Evolutionary conservation across 768 basidiomycete species (phyloP).

Genomic region (Pulveroboletus sp.): DNA sequence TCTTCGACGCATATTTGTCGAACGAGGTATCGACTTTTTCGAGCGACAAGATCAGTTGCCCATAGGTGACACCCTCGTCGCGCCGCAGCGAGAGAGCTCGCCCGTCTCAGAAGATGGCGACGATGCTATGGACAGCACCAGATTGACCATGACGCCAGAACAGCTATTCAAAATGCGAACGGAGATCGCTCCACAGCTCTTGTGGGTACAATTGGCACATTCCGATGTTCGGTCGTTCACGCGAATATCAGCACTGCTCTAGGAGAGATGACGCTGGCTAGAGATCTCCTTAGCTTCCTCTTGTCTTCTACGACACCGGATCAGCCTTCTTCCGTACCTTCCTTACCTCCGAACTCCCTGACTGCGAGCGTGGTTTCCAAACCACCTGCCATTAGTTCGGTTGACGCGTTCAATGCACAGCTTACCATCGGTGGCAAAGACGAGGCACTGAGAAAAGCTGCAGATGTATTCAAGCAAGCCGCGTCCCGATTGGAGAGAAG

Average conservation of each 20-base stretch:
- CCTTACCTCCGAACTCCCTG: conserved; percentile 37
- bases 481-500: conserved; percentile 66
- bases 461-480: conserved; percentile 64
- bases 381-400: conserved; percentile 58
- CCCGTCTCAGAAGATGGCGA: conserved; percentile 27
- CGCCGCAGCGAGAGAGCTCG: conserved; percentile 25
- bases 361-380: conserved; percentile 65
- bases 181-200: conserved; percentile 67
- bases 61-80: conserved; percentile 18
- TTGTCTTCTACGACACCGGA: conserved; percentile 41
- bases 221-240: conserved; percentile 12
- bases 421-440: conserved; percentile 77
- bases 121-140: conserved; percentile 28
- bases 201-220: conserved; percentile 45
- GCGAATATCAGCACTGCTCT: conserved; percentile 52
- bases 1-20: conserved; percentile 63
- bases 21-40: conserved; percentile 75
- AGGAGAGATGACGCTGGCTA: conserved; percentile 77
- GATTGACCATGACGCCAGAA: conserved; percentile 61
- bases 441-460: conserved; percentile 69
- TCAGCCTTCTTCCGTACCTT: conserved; percentile 27
- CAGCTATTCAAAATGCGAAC: conserved; percentile 70
- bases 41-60: conserved; percentile 41
- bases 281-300: conserved; percentile 61
- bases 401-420: conserved; percentile 70